Conservation (phyloP, 2,329 filamentous ascomycete genomes). For the Sarocladiaceae sp. region DNA sequence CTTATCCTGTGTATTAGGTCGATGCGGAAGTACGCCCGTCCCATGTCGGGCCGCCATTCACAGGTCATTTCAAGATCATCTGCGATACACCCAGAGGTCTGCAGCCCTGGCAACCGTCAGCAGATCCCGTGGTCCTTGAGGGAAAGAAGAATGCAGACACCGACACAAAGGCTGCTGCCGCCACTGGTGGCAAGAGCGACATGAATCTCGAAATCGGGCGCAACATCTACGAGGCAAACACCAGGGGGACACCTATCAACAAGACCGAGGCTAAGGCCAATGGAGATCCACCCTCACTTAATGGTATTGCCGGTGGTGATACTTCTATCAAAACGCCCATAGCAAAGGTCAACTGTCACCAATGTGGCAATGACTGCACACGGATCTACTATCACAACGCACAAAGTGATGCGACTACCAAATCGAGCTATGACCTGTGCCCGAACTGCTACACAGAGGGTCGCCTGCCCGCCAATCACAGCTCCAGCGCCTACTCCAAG, state of each 20-base stretch:
- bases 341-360: slow-evolving; percentile 76
- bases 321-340: slow-evolving; percentile 61
- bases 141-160: slow-evolving; percentile 62
- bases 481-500: slow-evolving; percentile 77
- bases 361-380: slow-evolving; percentile 86
- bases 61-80: slow-evolving; percentile 93
- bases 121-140: slow-evolving; percentile 63
- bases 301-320: slow-evolving; percentile 57
- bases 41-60: slow-evolving; percentile 93
- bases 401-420: slow-evolving; percentile 53
- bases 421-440: slow-evolving; percentile 82
- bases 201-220: slow-evolving; percentile 89
- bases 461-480: slow-evolving; percentile 75
- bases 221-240: slow-evolving; percentile 91
- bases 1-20: too few relatives aligned
- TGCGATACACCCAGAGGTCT: slow-evolving; percentile 93
- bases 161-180: slow-evolving; percentile 66
- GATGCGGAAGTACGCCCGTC: slow-evolving; percentile 94
- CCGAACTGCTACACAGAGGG: slow-evolving; percentile 85
- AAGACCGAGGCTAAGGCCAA: slow-evolving; percentile 70
- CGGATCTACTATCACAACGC: slow-evolving; percentile 57
- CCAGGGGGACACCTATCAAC: slow-evolving; percentile 69
- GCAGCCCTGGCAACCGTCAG: slow-evolving; percentile 89
- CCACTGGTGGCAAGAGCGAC: slow-evolving; percentile 68
- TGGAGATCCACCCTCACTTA: slow-evolving; percentile 64